Conservation (phyloP, 805 yeast species). For the Wickerhamomyces ciferrii region DNA sequence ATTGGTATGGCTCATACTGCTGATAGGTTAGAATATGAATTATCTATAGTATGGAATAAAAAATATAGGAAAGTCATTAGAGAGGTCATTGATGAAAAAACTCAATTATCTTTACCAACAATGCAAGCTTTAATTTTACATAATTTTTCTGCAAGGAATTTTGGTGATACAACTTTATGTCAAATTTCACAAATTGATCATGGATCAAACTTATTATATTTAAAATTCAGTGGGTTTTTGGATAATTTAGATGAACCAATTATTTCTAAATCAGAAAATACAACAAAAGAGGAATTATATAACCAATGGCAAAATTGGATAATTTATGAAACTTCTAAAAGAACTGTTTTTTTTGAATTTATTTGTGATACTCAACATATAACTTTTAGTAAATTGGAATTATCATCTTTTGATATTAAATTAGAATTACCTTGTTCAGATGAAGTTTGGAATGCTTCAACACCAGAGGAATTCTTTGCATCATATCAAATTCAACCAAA, state of each 20-base stretch:
- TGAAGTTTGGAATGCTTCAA: conserved; percentile 35
- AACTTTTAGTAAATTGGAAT: conserved; percentile 26
- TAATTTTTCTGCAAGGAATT: neutral
- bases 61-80: neutral
- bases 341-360: conserved; percentile 36
- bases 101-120: neutral
- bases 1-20: conserved; percentile 1
- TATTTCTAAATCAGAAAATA: neutral
- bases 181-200: neutral
- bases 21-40: neutral
- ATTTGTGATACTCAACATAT: conserved; percentile 36
- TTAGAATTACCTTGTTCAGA: conserved; percentile 41
- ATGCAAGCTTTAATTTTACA: neutral
- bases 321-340: conserved; percentile 36
- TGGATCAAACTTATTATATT: neutral
- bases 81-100: neutral
- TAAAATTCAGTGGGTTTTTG: neutral
- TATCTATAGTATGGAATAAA: neutral
- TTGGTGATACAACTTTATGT: neutral
- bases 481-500: conserved; percentile 25
- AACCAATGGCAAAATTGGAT: conserved; percentile 41
- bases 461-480: conserved; percentile 16
- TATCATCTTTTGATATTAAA: conserved; percentile 38
- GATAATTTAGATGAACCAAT: neutral
- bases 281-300: neutral